phyloP scores from a whole-genome alignment of 106 monocot genomes.

The Posidonia australis region DNA sequence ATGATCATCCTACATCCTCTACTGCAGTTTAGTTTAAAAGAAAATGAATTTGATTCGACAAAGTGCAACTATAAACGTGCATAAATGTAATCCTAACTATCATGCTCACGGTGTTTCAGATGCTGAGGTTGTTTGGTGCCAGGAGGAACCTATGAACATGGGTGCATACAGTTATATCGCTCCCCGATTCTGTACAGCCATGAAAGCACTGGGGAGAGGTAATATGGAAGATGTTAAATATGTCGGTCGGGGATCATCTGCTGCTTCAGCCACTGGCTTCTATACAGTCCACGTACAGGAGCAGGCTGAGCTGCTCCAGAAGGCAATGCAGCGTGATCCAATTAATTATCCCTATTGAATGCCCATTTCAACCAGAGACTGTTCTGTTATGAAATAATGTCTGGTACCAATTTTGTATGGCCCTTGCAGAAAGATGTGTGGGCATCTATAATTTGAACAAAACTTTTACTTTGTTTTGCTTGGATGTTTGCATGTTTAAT shows the following conservation, averaged over 20 bases:
- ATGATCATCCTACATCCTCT: too few species aligned
- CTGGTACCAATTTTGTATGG: too few species aligned
- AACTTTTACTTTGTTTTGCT: too few species aligned
- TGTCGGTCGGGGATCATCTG: slow-evolving; percentile 19
- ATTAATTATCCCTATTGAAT: slow-evolving; percentile 10
- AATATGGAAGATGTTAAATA: slow-evolving; percentile 21
- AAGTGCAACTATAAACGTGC: background rate
- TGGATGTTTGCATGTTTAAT: too few species aligned
- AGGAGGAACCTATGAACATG: slow-evolving; percentile 36
- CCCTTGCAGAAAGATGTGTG: background rate
- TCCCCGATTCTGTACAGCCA: slow-evolving; percentile 23
- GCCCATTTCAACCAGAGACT: background rate
- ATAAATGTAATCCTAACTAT: background rate
- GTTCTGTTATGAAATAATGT: too few species aligned
- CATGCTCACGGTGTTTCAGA: slow-evolving; percentile 6
- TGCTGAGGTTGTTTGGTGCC: slow-evolving; percentile 33
- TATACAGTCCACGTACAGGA: slow-evolving; percentile 16
- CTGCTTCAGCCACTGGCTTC: slow-evolving; percentile 27
- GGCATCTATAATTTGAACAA: too few species aligned
- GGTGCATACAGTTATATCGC: slow-evolving; percentile 23
- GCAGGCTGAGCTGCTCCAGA: slow-evolving; percentile 25
- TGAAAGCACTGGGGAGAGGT: slow-evolving; percentile 13
- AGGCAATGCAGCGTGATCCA: slow-evolving; percentile 16
- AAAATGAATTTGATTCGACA: too few species aligned
- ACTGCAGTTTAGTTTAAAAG: too few species aligned